Evolutionary conservation across 108 stramenopile genomes (phyloP).

Genomic region (Conticribra guillardii): DNA sequence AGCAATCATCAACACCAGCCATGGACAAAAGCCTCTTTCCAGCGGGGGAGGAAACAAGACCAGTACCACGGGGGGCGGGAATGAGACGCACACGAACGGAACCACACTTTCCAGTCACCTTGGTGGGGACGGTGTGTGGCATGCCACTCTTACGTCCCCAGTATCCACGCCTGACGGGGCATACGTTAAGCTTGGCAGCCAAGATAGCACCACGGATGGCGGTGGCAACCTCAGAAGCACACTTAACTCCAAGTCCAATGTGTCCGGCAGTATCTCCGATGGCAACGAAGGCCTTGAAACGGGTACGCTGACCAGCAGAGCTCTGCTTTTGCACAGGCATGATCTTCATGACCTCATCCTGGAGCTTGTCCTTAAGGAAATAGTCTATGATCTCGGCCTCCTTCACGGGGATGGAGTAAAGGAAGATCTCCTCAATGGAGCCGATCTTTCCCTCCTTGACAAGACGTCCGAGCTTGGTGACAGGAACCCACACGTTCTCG

Average conservation of each 20-base stretch:
- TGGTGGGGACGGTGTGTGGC: constrained; percentile 99
- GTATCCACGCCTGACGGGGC: constrained; percentile 99
- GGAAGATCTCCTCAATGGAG: constrained; percentile 99
- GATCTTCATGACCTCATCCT: constrained; percentile 99
- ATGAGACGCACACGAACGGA: constrained; percentile 99
- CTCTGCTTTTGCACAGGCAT: constrained; percentile 99
- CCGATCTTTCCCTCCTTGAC: constrained; percentile 99
- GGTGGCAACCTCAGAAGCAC: constrained; percentile 98
- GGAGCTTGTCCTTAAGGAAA: constrained; percentile 95
- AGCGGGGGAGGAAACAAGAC: constrained; percentile 97
- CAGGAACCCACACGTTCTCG: constrained; percentile 96
- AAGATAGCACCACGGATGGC: constrained; percentile 99
- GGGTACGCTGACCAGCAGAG: constrained; percentile 99
- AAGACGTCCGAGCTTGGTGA: constrained; percentile 99
- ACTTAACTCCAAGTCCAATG: constrained; percentile 99
- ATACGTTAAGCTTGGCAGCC: constrained; percentile 97
- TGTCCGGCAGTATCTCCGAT: constrained; percentile 97
- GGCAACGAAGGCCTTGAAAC: constrained; percentile 99
- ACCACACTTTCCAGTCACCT: constrained; percentile 99
- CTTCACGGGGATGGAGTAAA: constrained; percentile 99
- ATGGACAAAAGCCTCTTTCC: constrained; percentile 99
- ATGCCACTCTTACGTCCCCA: constrained; percentile 96
- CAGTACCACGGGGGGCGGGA: constrained; percentile 99
- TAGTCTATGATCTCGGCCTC: constrained; percentile 99
- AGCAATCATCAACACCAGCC: constrained; percentile 98